Conservation (phyloP, 148 eudicot genomes). For the Pouteria glomerata region DNA sequence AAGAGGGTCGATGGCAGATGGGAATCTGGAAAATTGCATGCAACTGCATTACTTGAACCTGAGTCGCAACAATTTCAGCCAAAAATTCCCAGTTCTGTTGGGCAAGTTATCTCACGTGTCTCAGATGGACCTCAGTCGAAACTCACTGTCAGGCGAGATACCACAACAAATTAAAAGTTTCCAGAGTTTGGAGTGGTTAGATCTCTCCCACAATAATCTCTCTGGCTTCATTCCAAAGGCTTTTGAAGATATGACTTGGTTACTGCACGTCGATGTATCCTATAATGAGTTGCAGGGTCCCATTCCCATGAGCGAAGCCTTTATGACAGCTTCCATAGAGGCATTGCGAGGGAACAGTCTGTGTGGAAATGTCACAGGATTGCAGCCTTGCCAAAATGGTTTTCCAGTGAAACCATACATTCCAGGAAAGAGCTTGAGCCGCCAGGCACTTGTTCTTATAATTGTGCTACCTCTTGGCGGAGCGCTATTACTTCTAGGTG, state of each 20-base stretch:
- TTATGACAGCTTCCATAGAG: constrained; percentile 20
- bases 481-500: too few relatives aligned
- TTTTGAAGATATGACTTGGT: constrained; percentile 29
- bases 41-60: constrained; percentile 11
- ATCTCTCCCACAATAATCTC: constrained; percentile 32
- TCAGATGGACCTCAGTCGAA: constrained; percentile 27
- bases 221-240: constrained; percentile 28
- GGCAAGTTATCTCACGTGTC: neutral
- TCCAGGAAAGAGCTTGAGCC: constrained; percentile 3
- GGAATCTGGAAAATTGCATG: constrained; percentile 22
- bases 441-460: constrained; percentile 1
- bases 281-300: constrained; percentile 34
- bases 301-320: constrained; percentile 26
- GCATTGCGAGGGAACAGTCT: constrained; percentile 25
- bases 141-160: constrained; percentile 30
- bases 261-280: constrained; percentile 22
- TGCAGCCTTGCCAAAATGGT: constrained; percentile 14
- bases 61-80: constrained; percentile 1
- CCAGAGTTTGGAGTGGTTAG: constrained; percentile 21
- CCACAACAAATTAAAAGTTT: constrained; percentile 20
- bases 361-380: constrained; percentile 29
- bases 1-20: constrained; percentile 25
- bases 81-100: neutral
- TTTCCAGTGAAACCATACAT: neutral
- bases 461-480: too few relatives aligned